Conservation (phyloP, 148 eudicot species). For the Cornus kousa region DNA sequence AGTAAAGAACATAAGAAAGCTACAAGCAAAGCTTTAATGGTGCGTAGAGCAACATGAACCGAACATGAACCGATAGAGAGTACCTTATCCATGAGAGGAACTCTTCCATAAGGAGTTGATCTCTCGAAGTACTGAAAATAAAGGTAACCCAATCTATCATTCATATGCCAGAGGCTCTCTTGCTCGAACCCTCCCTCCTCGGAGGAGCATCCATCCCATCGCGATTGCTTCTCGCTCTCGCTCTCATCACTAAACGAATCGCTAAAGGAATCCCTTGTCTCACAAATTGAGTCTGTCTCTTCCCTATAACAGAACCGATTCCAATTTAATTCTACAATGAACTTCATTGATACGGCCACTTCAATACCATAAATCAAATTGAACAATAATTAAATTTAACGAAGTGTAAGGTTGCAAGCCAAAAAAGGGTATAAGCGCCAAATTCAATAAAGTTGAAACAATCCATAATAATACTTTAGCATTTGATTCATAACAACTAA, state of each 20-base stretch:
- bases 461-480: neutral
- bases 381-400: neutral
- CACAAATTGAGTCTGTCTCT: conserved; percentile 61
- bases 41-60: neutral
- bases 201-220: conserved; percentile 93
- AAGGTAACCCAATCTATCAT: conserved; percentile 77
- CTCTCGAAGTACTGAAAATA: conserved; percentile 84
- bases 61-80: neutral
- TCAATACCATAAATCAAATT: no score
- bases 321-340: neutral
- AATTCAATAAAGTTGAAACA: neutral
- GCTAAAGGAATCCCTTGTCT: conserved; percentile 80
- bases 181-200: conserved; percentile 79
- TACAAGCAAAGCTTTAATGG: neutral
- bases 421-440: neutral
- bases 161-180: conserved; percentile 52
- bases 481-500: neutral
- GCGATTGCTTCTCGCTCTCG: conserved; percentile 74
- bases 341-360: neutral
- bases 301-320: conserved; percentile 37
- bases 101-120: conserved; percentile 87
- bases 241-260: conserved; percentile 95
- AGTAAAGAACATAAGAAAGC: no score
- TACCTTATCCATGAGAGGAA: conserved; percentile 98
- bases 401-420: neutral